phyloP scores from a whole-genome alignment of 129 eudicot genomes.

The Saussurea involucrata region DNA sequence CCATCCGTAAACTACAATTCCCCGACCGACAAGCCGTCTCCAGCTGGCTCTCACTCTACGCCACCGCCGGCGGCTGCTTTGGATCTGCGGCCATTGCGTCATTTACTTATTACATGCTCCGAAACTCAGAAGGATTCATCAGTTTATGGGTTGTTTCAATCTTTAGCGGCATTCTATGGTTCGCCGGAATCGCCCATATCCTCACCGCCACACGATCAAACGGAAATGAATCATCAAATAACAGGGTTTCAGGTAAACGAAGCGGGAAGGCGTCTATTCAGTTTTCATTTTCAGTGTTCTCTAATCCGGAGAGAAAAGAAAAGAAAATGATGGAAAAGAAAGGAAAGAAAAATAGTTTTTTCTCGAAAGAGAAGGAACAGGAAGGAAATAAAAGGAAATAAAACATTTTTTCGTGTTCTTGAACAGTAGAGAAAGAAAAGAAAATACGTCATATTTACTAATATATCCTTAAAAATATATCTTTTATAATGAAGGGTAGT shows the following conservation, averaged over 20 bases:
- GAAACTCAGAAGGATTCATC: constrained; percentile 47
- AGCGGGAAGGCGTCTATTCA: too few species aligned
- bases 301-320: too few species aligned
- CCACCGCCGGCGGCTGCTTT: constrained; percentile 63
- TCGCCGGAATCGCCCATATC: constrained; percentile 54
- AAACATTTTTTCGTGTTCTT: too few species aligned
- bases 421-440: too few species aligned
- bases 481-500: too few species aligned
- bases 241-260: constrained; percentile 10
- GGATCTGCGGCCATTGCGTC: constrained; percentile 68
- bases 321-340: too few species aligned
- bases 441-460: too few species aligned
- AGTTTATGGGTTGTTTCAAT: constrained; percentile 80
- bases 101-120: constrained; percentile 69
- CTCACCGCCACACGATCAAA: constrained; percentile 39
- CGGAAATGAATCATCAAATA: constrained; percentile 4
- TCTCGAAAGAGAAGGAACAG: too few species aligned
- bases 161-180: constrained; percentile 74
- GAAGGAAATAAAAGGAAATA: too few species aligned
- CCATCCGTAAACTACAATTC: constrained; percentile 42
- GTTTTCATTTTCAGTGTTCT: too few species aligned
- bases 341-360: too few species aligned
- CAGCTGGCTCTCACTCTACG: constrained; percentile 65
- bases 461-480: too few species aligned
- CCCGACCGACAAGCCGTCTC: constrained; percentile 49